These are phyloP conservation scores for Achaetomiella virescens DNA, from an alignment of 495 filamentous ascomycete species.

Conservation along the genomic window DNA sequence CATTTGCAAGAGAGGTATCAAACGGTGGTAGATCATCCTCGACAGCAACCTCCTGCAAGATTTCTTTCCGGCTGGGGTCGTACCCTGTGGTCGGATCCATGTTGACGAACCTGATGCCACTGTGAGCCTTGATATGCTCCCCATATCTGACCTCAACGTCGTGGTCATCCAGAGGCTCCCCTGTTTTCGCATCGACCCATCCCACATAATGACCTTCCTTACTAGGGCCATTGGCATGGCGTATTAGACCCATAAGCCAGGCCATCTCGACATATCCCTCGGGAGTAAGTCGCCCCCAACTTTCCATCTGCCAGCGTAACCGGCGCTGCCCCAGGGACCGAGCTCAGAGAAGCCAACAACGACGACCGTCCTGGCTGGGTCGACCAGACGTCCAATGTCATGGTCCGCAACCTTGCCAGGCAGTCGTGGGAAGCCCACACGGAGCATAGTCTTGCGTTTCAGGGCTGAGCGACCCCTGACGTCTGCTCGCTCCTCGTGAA, in stretches of 20 bases:
- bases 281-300: constrained; percentile 78
- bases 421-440: not conserved
- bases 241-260: constrained; percentile 96
- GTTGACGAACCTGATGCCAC: constrained; percentile 89
- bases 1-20: constrained; percentile 84
- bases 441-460: constrained; percentile 71
- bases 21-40: constrained; percentile 89
- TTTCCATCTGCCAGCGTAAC: constrained; percentile 95
- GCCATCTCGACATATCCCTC: constrained; percentile 96
- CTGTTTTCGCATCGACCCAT: constrained; percentile 85
- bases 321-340: constrained; percentile 92
- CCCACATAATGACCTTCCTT: constrained; percentile 86
- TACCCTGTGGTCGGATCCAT: not conserved
- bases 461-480: too few species aligned
- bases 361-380: constrained; percentile 87
- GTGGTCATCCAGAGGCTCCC: constrained; percentile 87
- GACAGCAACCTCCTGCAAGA: constrained; percentile 87
- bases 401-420: not conserved
- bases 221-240: constrained; percentile 86
- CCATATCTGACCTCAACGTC: constrained; percentile 88
- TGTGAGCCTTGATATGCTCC: constrained; percentile 83
- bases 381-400: constrained; percentile 51
- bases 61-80: constrained; percentile 66
- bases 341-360: constrained; percentile 89
- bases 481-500: too few species aligned